These are phyloP conservation scores for Ulota crispa DNA, from an alignment of 225 moss, liverwort and hornwort genomes.

Conservation along the genomic window DNA sequence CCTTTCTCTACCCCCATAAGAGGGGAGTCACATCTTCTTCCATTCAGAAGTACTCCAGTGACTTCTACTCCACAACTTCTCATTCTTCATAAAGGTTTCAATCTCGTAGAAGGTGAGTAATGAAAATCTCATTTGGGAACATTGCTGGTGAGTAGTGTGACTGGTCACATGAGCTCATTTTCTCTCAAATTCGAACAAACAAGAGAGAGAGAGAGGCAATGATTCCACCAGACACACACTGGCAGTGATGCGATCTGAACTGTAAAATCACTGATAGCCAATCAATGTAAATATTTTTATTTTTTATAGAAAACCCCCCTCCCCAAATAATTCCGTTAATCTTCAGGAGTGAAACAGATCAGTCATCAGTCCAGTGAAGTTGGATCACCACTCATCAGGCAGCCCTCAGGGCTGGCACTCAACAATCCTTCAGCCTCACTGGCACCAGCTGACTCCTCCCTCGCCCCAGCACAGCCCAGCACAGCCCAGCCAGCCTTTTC, in stretches of 20 bases:
- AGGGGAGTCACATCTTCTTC: no score
- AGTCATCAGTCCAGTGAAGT: not conserved
- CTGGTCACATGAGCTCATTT: no score
- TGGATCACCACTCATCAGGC: conserved; percentile 3
- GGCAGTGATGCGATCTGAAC: conserved; percentile 10
- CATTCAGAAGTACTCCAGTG: no score
- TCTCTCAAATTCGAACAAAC: not conserved
- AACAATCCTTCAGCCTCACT: conserved; percentile 30
- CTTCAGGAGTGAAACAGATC: not conserved
- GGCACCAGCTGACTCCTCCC: conserved; percentile 28
- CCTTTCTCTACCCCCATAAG: no score
- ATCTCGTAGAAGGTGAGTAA: no score
- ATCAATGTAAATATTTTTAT: no score
- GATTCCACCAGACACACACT: not conserved
- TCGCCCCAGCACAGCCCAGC: no score
- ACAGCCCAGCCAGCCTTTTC: not conserved
- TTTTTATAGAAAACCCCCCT: no score
- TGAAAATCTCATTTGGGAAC: no score
- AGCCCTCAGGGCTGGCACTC: conserved; percentile 36
- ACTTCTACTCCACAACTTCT: no score
- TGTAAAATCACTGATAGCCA: not conserved
- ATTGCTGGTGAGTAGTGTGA: no score
- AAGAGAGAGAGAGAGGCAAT: not conserved
- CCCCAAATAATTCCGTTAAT: not conserved
- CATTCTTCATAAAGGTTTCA: no score